Conservation (phyloP, 2,329 filamentous ascomycete genomes). For the Tolypocladium amazonense region DNA sequence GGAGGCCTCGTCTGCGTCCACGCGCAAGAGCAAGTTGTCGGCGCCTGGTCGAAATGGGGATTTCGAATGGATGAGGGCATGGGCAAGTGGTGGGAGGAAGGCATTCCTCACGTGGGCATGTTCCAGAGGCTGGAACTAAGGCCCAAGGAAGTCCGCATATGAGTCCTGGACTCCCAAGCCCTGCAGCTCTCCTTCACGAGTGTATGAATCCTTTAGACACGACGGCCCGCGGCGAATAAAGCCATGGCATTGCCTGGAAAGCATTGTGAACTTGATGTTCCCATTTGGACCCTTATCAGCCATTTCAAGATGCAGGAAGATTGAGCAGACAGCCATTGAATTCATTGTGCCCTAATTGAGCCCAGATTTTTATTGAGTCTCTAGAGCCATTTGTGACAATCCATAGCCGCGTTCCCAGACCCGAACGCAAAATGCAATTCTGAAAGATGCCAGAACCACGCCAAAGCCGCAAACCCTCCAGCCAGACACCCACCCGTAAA, state of each 20-base stretch:
- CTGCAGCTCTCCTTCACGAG: background rate
- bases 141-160: constrained; percentile 15
- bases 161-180: background rate
- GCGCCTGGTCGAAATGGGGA: constrained; percentile 59
- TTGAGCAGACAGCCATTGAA: constrained; percentile 4
- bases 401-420: constrained; percentile 34
- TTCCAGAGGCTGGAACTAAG: constrained; percentile 39
- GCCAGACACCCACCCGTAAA: constrained; percentile 19
- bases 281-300: background rate
- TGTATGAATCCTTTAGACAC: background rate
- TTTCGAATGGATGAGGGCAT: constrained; percentile 64
- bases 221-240: background rate
- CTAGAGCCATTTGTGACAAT: constrained; percentile 31
- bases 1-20: constrained; percentile 69
- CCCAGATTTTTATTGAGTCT: constrained; percentile 32
- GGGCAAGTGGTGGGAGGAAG: constrained; percentile 75
- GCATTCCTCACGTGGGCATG: constrained; percentile 81
- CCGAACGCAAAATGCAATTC: constrained; percentile 37
- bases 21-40: constrained; percentile 57
- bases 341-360: constrained; percentile 28
- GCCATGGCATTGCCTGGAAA: background rate
- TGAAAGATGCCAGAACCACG: constrained; percentile 35
- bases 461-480: constrained; percentile 29
- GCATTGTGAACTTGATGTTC: background rate
- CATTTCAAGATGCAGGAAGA: background rate